Percentiles rank a stretch among this genome's conserved stretches.
Conservation (phyloP, 1,139 yeast genomes). For the Diutina ranongensis region DNA sequence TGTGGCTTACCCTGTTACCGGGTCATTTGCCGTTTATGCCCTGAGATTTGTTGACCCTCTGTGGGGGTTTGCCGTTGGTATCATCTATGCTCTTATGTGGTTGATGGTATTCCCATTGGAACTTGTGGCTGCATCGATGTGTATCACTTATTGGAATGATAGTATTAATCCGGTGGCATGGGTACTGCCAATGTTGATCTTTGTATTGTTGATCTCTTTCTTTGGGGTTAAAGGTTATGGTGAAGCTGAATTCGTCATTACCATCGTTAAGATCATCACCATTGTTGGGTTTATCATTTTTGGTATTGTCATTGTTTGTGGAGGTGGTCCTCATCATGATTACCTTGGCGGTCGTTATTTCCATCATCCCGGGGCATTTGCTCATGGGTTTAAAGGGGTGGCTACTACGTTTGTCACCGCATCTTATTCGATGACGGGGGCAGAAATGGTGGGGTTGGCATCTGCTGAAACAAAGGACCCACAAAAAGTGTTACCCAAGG, state of each 20-base stretch:
- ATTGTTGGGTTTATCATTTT: slow-evolving; percentile 22
- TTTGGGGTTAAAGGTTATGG: slow-evolving; percentile 40
- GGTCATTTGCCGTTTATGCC: slow-evolving; percentile 18
- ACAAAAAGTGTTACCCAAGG: slow-evolving; percentile 15
- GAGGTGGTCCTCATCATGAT: slow-evolving; percentile 18
- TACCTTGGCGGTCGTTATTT: slow-evolving; percentile 23
- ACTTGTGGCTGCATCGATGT: slow-evolving; percentile 30
- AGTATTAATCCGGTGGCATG: slow-evolving; percentile 25
- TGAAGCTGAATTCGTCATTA: slow-evolving; percentile 36
- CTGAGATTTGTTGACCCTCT: slow-evolving; percentile 19
- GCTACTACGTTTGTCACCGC: neutral
- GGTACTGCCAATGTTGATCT: slow-evolving; percentile 35
- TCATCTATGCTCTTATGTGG: slow-evolving; percentile 53
- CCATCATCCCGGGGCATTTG: slow-evolving; percentile 23
- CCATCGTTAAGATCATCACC: slow-evolving; percentile 20
- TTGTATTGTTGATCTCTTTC: slow-evolving; percentile 28
- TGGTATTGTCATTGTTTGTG: slow-evolving; percentile 18
- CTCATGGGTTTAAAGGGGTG: slow-evolving; percentile 9
- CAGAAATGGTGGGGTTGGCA: slow-evolving; percentile 6
- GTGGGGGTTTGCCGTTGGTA: slow-evolving; percentile 17
- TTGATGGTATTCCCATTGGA: slow-evolving; percentile 65
- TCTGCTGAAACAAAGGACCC: slow-evolving; percentile 47
- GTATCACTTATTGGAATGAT: slow-evolving; percentile 19
- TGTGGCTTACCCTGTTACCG: slow-evolving; percentile 20
- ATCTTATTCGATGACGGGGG: slow-evolving; percentile 3